Percentiles rank a stretch among this genome's conserved stretches.
Evolutionary conservation across 331 rosid genomes (phyloP).

Genomic region (Erythrophleum ivorense): DNA sequence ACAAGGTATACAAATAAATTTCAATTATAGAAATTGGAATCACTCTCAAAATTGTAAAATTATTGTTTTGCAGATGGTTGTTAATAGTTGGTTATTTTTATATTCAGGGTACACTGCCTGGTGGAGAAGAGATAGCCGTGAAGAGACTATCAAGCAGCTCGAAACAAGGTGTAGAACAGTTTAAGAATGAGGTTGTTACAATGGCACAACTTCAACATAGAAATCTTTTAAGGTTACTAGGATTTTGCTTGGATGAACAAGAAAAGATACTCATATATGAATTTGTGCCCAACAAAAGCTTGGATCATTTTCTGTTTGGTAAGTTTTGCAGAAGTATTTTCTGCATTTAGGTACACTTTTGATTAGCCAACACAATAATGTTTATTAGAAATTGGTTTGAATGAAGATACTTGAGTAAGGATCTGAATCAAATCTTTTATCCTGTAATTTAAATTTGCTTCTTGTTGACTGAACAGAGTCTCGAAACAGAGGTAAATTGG

Average conservation of each 20-base stretch:
- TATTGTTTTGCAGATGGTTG: too few species aligned
- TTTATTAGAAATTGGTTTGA: background rate
- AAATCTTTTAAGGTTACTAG: slow-evolving; percentile 58
- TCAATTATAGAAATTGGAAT: background rate
- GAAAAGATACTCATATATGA: slow-evolving; percentile 43
- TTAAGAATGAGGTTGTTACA: slow-evolving; percentile 52
- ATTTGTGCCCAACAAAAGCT: slow-evolving; percentile 47
- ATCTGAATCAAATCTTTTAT: background rate
- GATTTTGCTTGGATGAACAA: slow-evolving; percentile 56
- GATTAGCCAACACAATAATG: too few species aligned
- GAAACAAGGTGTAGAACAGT: slow-evolving; percentile 59
- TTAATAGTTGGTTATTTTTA: background rate
- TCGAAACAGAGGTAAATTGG: background rate
- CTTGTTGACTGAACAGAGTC: background rate
- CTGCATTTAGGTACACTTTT: background rate
- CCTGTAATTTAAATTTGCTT: background rate
- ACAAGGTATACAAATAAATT: slow-evolving; percentile 32
- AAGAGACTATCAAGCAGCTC: slow-evolving; percentile 57
- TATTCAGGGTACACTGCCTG: slow-evolving; percentile 51
- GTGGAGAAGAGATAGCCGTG: slow-evolving; percentile 57
- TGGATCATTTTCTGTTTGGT: slow-evolving; percentile 50
- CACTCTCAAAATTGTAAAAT: too few species aligned
- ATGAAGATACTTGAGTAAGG: too few species aligned
- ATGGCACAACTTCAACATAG: slow-evolving; percentile 61
- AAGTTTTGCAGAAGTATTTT: background rate